Base-by-base conservation (phyloP, 768 basidiomycete species). In the Tubosaeta brunneosetosa region DNA sequence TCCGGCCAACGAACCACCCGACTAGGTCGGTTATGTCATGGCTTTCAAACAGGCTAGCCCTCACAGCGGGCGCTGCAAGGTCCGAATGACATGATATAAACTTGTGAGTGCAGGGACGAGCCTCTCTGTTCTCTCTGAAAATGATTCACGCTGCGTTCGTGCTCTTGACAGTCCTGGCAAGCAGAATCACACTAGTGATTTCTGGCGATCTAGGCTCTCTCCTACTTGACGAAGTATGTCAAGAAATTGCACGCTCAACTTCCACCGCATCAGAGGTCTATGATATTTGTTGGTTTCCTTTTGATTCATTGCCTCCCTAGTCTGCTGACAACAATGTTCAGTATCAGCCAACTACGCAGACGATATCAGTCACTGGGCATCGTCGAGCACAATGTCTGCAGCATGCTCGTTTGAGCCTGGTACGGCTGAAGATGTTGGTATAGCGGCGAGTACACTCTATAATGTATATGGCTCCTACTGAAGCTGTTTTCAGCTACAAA, bases 361-460 rank as follows among this genome's bases (percentile, higher is more conserved):
- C 13, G 81, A 77, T 52, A 73, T 79, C 19, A 45, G 56, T 2
- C 81, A 84, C 52, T 84, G 78, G 78, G 75, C 78, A 0, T 64
- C 64, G 22, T 80, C 81, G 4, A 82, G 78, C 56, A 60, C 71
- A 0, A 73, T 81, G 49, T 2, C 49, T 1, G 60, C 83, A 0
- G 65, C 71, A 2, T 86, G 83, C 60, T 76, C 77, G 10, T 82
- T 86, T 9, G 79, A 84, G 56, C 83, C 83, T 3, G 80, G 77
- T 10, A 79, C 73, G 1, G 67, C 76, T 0, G 69, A 72, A 6
- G 84, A 86, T 50, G 64, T 85, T 29, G 73, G 68, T 1, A 65
- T 57, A 0, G 80, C 80, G 14, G 84, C 84, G 17, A 37, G 58
- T 19, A 43, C 11, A 6, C 17, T 29, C 13, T 19, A 22, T 9